Evolutionary conservation across 176 grass and related monocot genomes (phyloP), one percentile per base, ranked within the genome.

Genomic region (Zea luxurians): DNA sequence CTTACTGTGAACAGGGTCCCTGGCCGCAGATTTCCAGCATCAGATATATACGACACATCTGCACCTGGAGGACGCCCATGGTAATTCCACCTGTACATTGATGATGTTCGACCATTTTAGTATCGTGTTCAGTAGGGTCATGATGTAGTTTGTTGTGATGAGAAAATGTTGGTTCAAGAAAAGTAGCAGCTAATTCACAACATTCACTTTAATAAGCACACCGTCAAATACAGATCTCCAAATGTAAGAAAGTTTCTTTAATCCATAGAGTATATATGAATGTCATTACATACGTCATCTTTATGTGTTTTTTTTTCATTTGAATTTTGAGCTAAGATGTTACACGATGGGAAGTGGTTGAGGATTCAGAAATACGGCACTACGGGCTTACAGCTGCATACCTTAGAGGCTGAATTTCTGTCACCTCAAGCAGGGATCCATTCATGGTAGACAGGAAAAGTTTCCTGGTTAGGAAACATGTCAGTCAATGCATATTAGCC

Each of bases 1-100:
- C 95, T 98, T 82, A 98, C 82, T 85, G 95, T 94, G 87, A 98
- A 98, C 74, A 94, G 63, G 15, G 87, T 84, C 76, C 95, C 92
- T 87, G 85, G 78, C 58, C 75, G 88, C 48, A 86, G 83, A 49
- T 91, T 90, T 80, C 90, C 95, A 59, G 83, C 87, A 66, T 94
- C 92, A 78, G 85, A 84, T 80, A 98, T 87, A 77, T 89, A 88
- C 2, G 85, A 79, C 48, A 92, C 88, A 81, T 98, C 91, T 85
- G 89, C 95, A 82, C 95, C 92, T 64, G 89, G 87, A 71, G 95
- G 95, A 66, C 83, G 83, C 13, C 95, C 92, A 76, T 94, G 91
- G 78, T 80, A 83, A 82, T 85, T 87, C 95, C 91, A 98, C 83
- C 92, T 97, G 73, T 79, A 41, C 71, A 79, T 54, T 49, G 71